These are phyloP conservation scores for Rhodotorula babjevae DNA, from an alignment of 768 basidiomycete genomes.

Conservation along the genomic window DNA sequence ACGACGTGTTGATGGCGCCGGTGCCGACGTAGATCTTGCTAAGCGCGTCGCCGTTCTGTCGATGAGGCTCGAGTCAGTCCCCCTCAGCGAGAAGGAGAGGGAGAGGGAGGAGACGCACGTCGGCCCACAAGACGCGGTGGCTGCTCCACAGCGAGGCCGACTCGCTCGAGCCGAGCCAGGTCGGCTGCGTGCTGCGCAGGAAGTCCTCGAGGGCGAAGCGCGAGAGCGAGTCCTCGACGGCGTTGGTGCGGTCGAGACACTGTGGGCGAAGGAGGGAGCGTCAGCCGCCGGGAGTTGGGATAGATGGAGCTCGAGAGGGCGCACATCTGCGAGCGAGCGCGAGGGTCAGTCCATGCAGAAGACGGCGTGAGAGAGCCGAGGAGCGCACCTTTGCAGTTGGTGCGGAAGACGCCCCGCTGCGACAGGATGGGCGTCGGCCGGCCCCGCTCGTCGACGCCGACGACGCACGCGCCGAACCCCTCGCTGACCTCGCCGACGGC, in stretches of 20 bases:
- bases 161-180: slow-evolving; percentile 57
- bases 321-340: not conserved
- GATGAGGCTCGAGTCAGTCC: not conserved
- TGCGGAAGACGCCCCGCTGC: slow-evolving; percentile 86
- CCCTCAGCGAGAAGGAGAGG: not conserved
- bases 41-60: slow-evolving; percentile 79
- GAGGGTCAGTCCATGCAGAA: not conserved
- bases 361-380: not conserved
- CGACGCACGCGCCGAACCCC: slow-evolving; percentile 38
- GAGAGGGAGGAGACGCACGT: slow-evolving; percentile 46
- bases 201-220: slow-evolving; percentile 75
- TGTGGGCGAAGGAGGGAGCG: not conserved
- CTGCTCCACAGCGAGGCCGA: slow-evolving; percentile 63
- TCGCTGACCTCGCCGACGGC: slow-evolving; percentile 38
- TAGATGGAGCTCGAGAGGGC: not conserved
- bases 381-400: slow-evolving; percentile 66
- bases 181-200: slow-evolving; percentile 63
- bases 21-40: slow-evolving; percentile 86
- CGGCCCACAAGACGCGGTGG: slow-evolving; percentile 94
- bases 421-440: slow-evolving; percentile 60
- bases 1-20: slow-evolving; percentile 82
- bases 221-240: slow-evolving; percentile 91
- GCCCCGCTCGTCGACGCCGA: slow-evolving; percentile 9
- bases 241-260: slow-evolving; percentile 94
- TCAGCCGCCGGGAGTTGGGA: slow-evolving; percentile 7